Evolutionary conservation across 2,329 filamentous ascomycete species (phyloP), one percentile per base, ranked within the genome.

Genomic region (Clonostachys chloroleuca): DNA sequence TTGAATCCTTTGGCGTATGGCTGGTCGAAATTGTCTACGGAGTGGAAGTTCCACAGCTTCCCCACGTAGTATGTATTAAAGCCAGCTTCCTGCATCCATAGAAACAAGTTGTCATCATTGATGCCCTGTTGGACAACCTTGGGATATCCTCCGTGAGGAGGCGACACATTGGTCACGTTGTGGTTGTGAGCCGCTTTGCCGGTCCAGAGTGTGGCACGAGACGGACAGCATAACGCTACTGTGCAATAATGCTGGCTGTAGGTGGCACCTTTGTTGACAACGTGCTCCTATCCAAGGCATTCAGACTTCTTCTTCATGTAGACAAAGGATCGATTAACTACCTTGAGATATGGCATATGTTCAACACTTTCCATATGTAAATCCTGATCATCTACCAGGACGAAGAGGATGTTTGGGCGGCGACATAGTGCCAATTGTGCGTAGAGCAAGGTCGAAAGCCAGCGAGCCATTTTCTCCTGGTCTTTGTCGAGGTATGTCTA

Each of bases 341-440:
- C 24, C 16, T 43, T 42, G 30, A 49, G 20, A 13, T 17, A 17
- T 5, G 43, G 33, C 47, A 46, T 45, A 39, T 81, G 81, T 10
- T 50, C 34, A 6, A 53, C 34, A 39, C 36, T 39, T 43, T 75
- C 63, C 50, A 84, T 64, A 47, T 77, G 73, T 2, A 75, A 57
- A 52, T 84, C 81, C 55, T 84, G 81, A 47, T 84, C 81, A 52
- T 84, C 81, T 0, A 79, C 81, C 24, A 84, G 63, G 49, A 84
- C 73, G 55, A 84, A 81, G 42, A 84, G 64, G 47, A 84, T 73
- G 51, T 84, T 84, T 1, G 74, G 50, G 9, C 8, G 24, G 24
- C 24, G 24, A 9, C 24, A 30, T 30, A 30, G 9, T 30, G 24
- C 24, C 24, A 30, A 30, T 30, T 30, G 24, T 30, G 24, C 24